Conservation (phyloP, 768 basidiomycete genomes). For the Mycena capillaripes region DNA sequence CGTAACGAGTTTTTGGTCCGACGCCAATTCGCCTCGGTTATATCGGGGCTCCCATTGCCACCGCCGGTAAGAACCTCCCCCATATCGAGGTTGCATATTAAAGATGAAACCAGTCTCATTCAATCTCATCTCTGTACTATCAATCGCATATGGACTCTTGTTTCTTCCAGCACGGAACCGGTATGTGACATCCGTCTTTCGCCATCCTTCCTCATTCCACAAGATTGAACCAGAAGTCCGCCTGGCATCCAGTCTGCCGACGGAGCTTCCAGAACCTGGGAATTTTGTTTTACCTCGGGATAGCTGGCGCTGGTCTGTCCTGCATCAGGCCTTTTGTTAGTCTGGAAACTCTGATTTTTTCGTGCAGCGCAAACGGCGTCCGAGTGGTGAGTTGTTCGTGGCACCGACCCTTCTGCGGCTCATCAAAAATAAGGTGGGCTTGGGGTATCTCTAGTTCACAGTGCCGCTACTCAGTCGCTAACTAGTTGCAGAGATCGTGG, state of each 20-base stretch:
- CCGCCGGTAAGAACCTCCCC: background rate
- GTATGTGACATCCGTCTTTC: no score
- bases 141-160: background rate
- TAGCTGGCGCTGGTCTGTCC: background rate
- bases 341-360: background rate
- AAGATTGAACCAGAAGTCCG: background rate
- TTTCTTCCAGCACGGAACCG: background rate
- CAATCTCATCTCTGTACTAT: background rate
- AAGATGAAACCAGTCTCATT: background rate
- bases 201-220: no score
- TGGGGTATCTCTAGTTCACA: background rate
- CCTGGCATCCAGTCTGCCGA: background rate
- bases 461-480: no score
- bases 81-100: no score
- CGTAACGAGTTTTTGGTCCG: background rate
- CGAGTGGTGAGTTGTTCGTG: conserved; percentile 8
- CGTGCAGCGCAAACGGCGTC: background rate
- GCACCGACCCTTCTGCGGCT: no score
- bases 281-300: background rate
- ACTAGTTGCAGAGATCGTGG: background rate
- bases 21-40: background rate
- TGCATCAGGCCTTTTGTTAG: no score
- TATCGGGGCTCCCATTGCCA: background rate
- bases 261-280: conserved; percentile 8
- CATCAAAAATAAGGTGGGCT: no score